Percentiles rank a stretch among this genome's conserved stretches.
Conservation (phyloP, 257 asterid genomes). For the Nicotiana noctiflora region DNA sequence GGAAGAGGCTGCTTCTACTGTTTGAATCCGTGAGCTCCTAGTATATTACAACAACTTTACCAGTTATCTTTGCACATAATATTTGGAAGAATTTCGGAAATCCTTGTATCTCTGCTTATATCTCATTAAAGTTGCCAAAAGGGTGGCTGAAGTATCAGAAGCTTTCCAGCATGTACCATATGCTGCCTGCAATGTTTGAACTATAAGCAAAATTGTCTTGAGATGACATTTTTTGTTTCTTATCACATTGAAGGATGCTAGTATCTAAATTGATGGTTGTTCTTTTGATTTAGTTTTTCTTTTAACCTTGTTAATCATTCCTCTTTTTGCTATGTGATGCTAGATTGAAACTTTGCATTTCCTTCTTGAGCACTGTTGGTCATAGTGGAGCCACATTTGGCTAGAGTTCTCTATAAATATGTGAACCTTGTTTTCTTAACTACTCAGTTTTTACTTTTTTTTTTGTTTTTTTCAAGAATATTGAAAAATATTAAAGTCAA, state of each 20-base stretch:
- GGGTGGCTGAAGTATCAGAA: background rate
- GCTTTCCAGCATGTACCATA: background rate
- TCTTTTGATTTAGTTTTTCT: background rate
- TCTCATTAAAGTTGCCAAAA: background rate
- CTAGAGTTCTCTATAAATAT: background rate
- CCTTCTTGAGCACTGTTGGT: background rate
- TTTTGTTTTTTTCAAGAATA: too few relatives aligned
- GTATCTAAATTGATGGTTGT: background rate
- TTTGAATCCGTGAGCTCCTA: too few relatives aligned
- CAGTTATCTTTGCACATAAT: too few relatives aligned
- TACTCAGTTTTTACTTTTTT: too few relatives aligned
- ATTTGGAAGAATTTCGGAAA: too few relatives aligned
- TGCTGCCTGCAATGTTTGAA: background rate
- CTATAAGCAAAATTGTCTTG: too few relatives aligned
- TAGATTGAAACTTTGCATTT: background rate
- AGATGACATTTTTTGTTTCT: background rate
- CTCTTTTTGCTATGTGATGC: background rate
- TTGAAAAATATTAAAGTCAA: too few relatives aligned
- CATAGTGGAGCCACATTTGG: background rate
- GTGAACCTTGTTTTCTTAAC: background rate
- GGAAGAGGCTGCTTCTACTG: too few relatives aligned
- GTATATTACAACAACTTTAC: too few relatives aligned
- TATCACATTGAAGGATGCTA: background rate
- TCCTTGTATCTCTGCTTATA: background rate
- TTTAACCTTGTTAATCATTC: background rate